These are phyloP conservation scores for Candida loeiensis DNA, from an alignment of 805 yeast genomes.

Conservation along the genomic window DNA sequence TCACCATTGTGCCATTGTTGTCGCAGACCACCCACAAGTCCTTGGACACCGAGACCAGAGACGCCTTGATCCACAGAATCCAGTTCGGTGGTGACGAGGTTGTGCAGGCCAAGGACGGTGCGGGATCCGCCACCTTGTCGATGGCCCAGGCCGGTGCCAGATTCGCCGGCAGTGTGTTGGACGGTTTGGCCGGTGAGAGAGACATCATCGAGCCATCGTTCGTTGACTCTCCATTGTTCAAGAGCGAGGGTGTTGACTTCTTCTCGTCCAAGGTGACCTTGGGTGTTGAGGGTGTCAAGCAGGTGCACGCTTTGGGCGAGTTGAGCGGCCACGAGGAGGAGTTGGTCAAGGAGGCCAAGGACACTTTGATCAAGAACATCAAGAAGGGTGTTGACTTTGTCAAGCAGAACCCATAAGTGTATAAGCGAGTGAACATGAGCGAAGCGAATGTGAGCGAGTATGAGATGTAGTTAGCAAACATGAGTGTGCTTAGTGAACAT, in stretches of 20 bases:
- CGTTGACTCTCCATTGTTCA: conserved; percentile 79
- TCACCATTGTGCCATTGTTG: conserved; percentile 89
- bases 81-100: conserved; percentile 93
- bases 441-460: neutral
- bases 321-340: conserved; percentile 77
- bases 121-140: conserved; percentile 80
- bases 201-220: conserved; percentile 67
- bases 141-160: conserved; percentile 88
- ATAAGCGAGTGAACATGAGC: conserved; percentile 1
- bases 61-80: conserved; percentile 76
- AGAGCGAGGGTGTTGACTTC: conserved; percentile 90
- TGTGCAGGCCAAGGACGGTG: conserved; percentile 79
- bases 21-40: conserved; percentile 74
- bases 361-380: conserved; percentile 86
- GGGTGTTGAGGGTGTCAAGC: conserved; percentile 85
- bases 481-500: no score
- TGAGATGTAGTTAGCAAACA: neutral
- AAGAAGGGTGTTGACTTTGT: conserved; percentile 91
- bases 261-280: conserved; percentile 93
- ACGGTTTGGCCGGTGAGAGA: conserved; percentile 61
- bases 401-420: conserved; percentile 55
- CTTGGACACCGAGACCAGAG: conserved; percentile 60
- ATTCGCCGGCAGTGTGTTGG: conserved; percentile 61
- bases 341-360: conserved; percentile 78
- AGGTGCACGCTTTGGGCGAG: conserved; percentile 74